Conservation (phyloP, 208 protist genomes). For the Entamoeba histolytica region DNA sequence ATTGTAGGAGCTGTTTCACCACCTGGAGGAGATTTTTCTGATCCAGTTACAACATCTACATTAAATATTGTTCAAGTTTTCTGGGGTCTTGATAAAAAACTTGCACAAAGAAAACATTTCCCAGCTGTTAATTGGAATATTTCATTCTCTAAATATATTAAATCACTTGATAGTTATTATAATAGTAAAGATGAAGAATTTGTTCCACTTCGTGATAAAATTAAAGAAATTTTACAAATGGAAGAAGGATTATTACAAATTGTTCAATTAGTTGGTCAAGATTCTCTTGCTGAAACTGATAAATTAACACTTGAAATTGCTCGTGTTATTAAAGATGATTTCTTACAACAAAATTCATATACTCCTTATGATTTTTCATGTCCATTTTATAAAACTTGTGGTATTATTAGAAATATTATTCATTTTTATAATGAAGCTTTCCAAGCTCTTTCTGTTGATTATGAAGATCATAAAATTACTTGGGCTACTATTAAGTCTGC, state of each 20-base stretch:
- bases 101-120: slow-evolving; percentile 99
- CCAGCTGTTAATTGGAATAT: slow-evolving; percentile 98
- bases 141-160: slow-evolving; percentile 93
- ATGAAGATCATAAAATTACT: not conserved
- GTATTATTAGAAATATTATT: slow-evolving; percentile 45
- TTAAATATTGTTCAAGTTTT: slow-evolving; percentile 47
- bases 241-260: slow-evolving; percentile 98
- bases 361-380: slow-evolving; percentile 44
- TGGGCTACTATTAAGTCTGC: not conserved
- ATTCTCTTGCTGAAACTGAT: slow-evolving; percentile 93
- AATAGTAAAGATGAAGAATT: slow-evolving; percentile 72
- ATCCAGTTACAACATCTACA: slow-evolving; percentile 12
- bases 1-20: slow-evolving; percentile 97
- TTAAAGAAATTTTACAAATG: slow-evolving; percentile 78
- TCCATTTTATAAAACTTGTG: slow-evolving; percentile 88
- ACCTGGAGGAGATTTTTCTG: slow-evolving; percentile 91
- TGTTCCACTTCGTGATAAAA: slow-evolving; percentile 48
- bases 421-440: not conserved
- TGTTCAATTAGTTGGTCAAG: slow-evolving; percentile 96
- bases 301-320: slow-evolving; percentile 96
- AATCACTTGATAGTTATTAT: slow-evolving; percentile 83
- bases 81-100: slow-evolving; percentile 98
- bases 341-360: slow-evolving; percentile 98
- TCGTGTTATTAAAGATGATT: slow-evolving; percentile 95
- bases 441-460: not conserved